Conservation (phyloP, 768 basidiomycete genomes). For the Rubroboletus satanas region DNA sequence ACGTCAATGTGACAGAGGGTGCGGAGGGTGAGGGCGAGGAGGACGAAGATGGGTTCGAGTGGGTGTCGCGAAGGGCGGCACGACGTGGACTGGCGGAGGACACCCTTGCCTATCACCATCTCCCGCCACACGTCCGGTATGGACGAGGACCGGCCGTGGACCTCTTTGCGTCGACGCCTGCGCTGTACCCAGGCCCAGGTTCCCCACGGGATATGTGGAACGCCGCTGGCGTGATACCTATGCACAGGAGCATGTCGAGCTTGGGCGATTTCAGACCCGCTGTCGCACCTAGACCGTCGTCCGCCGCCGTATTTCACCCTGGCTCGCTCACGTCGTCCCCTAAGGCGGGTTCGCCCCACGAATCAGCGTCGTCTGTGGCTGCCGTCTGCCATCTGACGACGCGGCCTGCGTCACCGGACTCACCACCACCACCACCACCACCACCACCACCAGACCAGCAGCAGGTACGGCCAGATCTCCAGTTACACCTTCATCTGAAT, state of each 20-base stretch:
- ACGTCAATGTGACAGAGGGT: constrained; percentile 47
- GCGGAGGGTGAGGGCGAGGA: constrained; percentile 55
- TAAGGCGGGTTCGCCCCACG: constrained; percentile 13
- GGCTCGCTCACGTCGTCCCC: constrained; percentile 33
- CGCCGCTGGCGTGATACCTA: constrained; percentile 21
- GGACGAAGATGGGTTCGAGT: constrained; percentile 80
- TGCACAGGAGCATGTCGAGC: constrained; percentile 36
- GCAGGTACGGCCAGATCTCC: constrained; percentile 57
- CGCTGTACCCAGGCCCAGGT: constrained; percentile 31
- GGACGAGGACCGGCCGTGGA: constrained; percentile 54
- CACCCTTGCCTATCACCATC: constrained; percentile 59
- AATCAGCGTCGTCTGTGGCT: constrained; percentile 12
- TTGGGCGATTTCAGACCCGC: constrained; percentile 36
- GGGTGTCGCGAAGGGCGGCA: constrained; percentile 67
- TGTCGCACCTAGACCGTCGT: constrained; percentile 24
- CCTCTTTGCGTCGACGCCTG: constrained; percentile 53
- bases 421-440: neutral
- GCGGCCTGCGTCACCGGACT: constrained; percentile 4
- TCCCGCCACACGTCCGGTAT: constrained; percentile 72
- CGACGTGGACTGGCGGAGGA: constrained; percentile 49
- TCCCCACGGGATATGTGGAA: constrained; percentile 45
- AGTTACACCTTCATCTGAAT: constrained; percentile 79
- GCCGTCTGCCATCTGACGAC: constrained; percentile 17
- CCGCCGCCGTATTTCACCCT: constrained; percentile 26
- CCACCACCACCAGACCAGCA: constrained; percentile 20